Base-by-base conservation (phyloP, 208 protist species). In the Leishmania turanica region DNA sequence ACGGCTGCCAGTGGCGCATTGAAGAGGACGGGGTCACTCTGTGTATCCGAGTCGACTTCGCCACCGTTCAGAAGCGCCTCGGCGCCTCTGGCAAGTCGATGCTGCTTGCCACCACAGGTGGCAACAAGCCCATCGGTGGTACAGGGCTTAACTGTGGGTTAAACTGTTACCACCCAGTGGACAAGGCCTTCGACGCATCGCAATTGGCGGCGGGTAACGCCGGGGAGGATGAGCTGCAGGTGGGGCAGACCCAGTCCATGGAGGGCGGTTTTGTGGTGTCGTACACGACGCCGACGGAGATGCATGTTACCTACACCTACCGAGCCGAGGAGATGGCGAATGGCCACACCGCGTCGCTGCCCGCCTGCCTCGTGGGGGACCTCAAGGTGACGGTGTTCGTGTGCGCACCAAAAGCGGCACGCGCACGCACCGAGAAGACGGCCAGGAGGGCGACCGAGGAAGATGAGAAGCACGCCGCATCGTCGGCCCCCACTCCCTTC, bases 141-240 rank as follows among this genome's bases (percentile, higher is more conserved):
- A 97, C 92, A 0, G 90, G 92, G 5, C 86, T 97, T 27, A 75
- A 83, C 42, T 96, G 89, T 49, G 89, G 91, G 3, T 54, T 98
- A 17, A 98, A 96, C 86, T 94, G 88, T 75, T 95, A 93, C 83
- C 66, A 88, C 40, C 81, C 85, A 6, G 62, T 81, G 7, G 75
- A 83, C 24, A 82, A 54, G 21, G 68, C 78, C 42, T 88, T 96
- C 56, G 79, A 85, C n/a, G 69, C 88, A 5, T 72, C 77, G 45
- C 81, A 82, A 47, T 75, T 97, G 31, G 60, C 74, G 15, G 78
- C 66, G 56, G 75, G 51, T 5, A 79, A 72, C 21, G 72, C 81
- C 19, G 65, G 70, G 27, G 77, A 72, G 42, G 31, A 72, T 1
- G 31, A 54, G 11, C 56, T 91, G 53, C 42, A 77, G n/a, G 79